Evolutionary conservation across 805 yeast species (phyloP), one percentile per base, ranked within the genome.

Genomic region (Lachancea sp.): DNA sequence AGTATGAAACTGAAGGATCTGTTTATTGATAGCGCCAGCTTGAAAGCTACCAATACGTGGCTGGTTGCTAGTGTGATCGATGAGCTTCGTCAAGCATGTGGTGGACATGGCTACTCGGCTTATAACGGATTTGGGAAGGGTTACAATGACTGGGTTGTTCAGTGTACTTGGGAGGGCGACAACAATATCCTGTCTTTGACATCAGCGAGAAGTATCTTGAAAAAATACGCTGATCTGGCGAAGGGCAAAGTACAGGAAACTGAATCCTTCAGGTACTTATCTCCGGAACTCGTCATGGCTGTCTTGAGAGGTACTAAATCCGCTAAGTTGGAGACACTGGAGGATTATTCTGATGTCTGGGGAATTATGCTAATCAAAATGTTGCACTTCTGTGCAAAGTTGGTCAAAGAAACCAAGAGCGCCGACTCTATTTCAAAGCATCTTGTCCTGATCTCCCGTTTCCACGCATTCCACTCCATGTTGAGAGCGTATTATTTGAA

Each of bases 81-180:
- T 62, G 90, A 89, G 68, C 78, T 89, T 52, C 78, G 97, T 69
- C 97, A 90, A 68, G 75, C 95, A 2, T 89, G 96, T 67, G 96
- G 97, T 63, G 97, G 97, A 27, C 96, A 86, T 66, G 97, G 97
- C 34, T 90, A 90, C 68, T 87, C 95, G 19, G 79, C 89, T n/a
- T 90, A 90, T 67, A 79, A 87, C 52, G 95, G 90, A 1, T 85
- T 90, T 62, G 96, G 95, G 34, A 86, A 83, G 62, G 89, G 89
- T 11, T 87, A 79, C 70, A 76, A 77, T 50, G 97, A 90, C 65
- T 91, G 95, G 87, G 96, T 85, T n/a, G 96, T 90, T 34, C 96
- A 90, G 69, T 89, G 96, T 67, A 90, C 97, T 16, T 90, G 97
- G 97, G 97, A 90, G 71, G 97, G 97, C 66, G 97, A 90, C 66